A percentile compares a stretch with the other conserved stretches of the same genome.
phyloP scores from a whole-genome alignment of 805 yeast species.

The Candida khao-thaluensis region DNA sequence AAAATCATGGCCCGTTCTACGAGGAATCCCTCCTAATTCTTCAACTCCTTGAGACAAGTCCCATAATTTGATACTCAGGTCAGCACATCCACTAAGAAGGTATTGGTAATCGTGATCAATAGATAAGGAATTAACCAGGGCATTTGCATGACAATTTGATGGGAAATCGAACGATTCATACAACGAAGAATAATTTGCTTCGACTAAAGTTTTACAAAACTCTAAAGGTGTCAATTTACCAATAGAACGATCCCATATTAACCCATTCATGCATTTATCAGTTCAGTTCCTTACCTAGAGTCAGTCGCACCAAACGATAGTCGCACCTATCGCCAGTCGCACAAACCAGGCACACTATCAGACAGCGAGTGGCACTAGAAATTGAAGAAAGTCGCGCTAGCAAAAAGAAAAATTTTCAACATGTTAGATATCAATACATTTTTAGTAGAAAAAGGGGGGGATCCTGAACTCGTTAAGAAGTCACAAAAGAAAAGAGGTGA shows the following conservation, averaged over 20 bases:
- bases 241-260: slow-evolving; percentile 33
- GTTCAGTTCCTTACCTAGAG: neutral
- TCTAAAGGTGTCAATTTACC: slow-evolving; percentile 31
- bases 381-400: neutral
- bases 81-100: slow-evolving; percentile 71
- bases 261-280: slow-evolving; percentile 34
- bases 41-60: slow-evolving; percentile 42
- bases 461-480: slow-evolving; percentile 81
- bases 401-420: neutral
- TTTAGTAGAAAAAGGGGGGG: slow-evolving; percentile 95
- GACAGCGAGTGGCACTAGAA: neutral
- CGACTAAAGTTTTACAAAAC: slow-evolving; percentile 36
- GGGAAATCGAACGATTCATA: slow-evolving; percentile 39
- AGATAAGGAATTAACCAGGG: slow-evolving; percentile 59
- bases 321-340: too few relatives aligned
- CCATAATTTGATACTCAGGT: slow-evolving; percentile 68
- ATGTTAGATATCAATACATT: slow-evolving; percentile 94
- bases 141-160: slow-evolving; percentile 42
- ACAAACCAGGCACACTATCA: too few relatives aligned
- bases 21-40: slow-evolving; percentile 34
- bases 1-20: slow-evolving; percentile 53
- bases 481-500: slow-evolving; percentile 95
- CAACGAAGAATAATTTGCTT: slow-evolving; percentile 32
- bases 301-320: too few relatives aligned
- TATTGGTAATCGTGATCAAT: slow-evolving; percentile 51